A percentile compares a stretch with the other conserved stretches of the same genome.
phyloP scores from a whole-genome alignment of 2,329 filamentous ascomycete species.

The Xylaria sp. region DNA sequence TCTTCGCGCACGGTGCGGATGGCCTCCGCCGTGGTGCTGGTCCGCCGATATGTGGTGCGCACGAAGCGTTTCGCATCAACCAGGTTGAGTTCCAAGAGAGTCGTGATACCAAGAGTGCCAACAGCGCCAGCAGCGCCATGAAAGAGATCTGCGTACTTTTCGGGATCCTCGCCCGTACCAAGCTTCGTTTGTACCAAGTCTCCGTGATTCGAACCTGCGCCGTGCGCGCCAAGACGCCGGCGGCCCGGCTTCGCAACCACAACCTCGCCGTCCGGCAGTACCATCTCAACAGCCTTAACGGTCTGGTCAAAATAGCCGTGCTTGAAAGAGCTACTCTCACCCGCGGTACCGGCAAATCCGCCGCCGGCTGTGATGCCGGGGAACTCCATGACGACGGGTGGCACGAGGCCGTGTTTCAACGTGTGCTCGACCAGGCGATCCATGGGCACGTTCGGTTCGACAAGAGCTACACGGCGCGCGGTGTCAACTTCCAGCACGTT shows the following conservation, averaged over 20 bases:
- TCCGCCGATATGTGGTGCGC: slow-evolving; percentile 56
- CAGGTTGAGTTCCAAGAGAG: slow-evolving; percentile 59
- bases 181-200: slow-evolving; percentile 10
- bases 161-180: slow-evolving; percentile 13
- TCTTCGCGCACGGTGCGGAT: slow-evolving; percentile 45
- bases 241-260: slow-evolving; percentile 42
- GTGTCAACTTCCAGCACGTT: slow-evolving; percentile 60
- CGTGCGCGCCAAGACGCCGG: neutral
- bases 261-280: slow-evolving; percentile 61
- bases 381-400: slow-evolving; percentile 71
- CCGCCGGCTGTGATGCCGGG: slow-evolving; percentile 70
- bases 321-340: slow-evolving; percentile 64
- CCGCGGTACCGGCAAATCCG: slow-evolving; percentile 64
- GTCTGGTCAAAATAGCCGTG: slow-evolving; percentile 68
- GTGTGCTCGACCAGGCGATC: slow-evolving; percentile 63
- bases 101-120: slow-evolving; percentile 63
- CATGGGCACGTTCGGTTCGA: slow-evolving; percentile 74
- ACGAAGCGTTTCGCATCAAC: slow-evolving; percentile 57
- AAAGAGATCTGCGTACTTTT: slow-evolving; percentile 51
- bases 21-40: slow-evolving; percentile 43
- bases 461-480: slow-evolving; percentile 52
- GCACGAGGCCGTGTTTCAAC: slow-evolving; percentile 59
- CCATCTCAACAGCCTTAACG: slow-evolving; percentile 60
- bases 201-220: neutral
- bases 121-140: slow-evolving; percentile 60